phyloP scores from a whole-genome alignment of 176 grass and related monocot species.

The Carex myosuroides region DNA sequence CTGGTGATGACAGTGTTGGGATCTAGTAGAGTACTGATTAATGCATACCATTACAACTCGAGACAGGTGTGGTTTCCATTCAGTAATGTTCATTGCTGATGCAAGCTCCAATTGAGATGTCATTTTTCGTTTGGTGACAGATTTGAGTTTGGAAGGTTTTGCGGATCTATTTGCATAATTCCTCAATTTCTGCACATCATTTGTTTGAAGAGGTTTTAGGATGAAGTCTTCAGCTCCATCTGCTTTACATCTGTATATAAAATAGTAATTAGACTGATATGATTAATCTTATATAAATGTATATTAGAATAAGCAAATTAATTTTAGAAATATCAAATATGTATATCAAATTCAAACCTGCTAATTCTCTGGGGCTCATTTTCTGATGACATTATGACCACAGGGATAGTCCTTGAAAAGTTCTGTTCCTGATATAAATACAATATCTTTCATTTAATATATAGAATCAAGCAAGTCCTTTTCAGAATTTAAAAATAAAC shows the following conservation, averaged over 20 bases:
- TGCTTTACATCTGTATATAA: slow-evolving; percentile 29
- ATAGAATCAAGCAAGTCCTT: neutral
- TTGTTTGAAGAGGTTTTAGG: slow-evolving; percentile 73
- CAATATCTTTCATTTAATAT: neutral
- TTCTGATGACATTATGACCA: slow-evolving; percentile 98
- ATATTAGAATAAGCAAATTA: slow-evolving; percentile 2
- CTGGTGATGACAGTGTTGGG: neutral
- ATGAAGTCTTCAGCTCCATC: slow-evolving; percentile 84
- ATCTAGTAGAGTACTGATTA: neutral
- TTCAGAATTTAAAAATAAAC: neutral
- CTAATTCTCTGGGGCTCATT: slow-evolving; percentile 95
- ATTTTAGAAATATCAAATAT: neutral
- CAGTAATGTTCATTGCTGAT: slow-evolving; percentile 14
- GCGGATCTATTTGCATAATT: slow-evolving; percentile 38
- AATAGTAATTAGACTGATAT: neutral
- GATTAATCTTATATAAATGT: slow-evolving; percentile 3
- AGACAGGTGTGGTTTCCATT: slow-evolving; percentile 35
- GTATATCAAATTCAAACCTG: slow-evolving; percentile 34
- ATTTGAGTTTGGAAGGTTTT: slow-evolving; percentile 1
- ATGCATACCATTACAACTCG: slow-evolving; percentile 53
- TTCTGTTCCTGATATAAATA: slow-evolving; percentile 54
- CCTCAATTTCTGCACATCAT: slow-evolving; percentile 66
- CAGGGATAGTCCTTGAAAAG: slow-evolving; percentile 65
- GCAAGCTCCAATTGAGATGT: neutral
- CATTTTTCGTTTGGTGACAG: slow-evolving; percentile 28